These are phyloP conservation scores for Juncus inflexus DNA, from an alignment of 176 grass and related monocot genomes.

Conservation along the genomic window DNA sequence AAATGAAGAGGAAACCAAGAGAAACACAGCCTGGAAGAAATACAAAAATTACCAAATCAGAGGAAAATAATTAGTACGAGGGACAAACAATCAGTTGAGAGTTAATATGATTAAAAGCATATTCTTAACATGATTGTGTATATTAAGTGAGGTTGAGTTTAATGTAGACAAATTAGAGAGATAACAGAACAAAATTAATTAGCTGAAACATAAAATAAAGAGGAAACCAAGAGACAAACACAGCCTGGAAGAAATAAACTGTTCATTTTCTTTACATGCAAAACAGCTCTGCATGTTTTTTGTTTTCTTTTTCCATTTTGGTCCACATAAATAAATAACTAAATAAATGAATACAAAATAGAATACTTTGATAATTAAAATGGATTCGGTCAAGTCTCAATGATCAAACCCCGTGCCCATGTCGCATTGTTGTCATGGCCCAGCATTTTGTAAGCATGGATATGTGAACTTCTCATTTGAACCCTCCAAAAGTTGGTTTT, in stretches of 20 bases:
- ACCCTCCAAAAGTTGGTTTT: no score
- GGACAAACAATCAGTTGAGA: no score
- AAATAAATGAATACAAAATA: neutral
- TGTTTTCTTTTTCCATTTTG: constrained; percentile 9
- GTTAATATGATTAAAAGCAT: neutral
- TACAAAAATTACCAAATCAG: no score
- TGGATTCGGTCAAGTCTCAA: constrained; percentile 16
- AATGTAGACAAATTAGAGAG: neutral
- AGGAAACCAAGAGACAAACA: constrained; percentile 24
- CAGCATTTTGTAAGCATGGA: no score
- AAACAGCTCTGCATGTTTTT: neutral
- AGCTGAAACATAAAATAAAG: neutral
- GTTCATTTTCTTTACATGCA: neutral
- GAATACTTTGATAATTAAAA: neutral
- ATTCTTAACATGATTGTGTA: neutral
- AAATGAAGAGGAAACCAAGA: no score
- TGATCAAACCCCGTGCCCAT: constrained; percentile 26
- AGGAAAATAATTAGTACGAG: no score
- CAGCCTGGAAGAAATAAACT: constrained; percentile 22
- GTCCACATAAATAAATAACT: neutral
- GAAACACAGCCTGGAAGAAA: no score
- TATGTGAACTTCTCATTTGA: no score
- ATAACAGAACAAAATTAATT: neutral
- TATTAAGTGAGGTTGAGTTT: neutral
- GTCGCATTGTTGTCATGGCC: constrained; percentile 26